Percentiles rank a stretch among this genome's conserved stretches.
Evolutionary conservation across 768 basidiomycete genomes (phyloP).

Genomic region (Xanthoconium stramineum): DNA sequence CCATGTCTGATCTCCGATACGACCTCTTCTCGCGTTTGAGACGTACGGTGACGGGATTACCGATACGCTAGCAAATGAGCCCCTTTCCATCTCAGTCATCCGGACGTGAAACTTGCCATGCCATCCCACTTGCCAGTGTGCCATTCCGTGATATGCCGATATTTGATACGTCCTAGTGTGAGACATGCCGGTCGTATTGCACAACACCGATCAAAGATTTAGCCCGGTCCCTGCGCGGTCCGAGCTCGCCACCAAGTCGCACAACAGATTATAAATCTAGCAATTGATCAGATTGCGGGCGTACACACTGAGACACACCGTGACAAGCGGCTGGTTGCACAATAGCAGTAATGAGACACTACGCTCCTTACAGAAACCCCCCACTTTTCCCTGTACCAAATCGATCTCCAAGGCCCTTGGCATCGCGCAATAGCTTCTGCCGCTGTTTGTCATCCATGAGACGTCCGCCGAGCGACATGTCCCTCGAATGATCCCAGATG

Average conservation of each 20-base stretch:
- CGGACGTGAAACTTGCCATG: slow-evolving; percentile 15
- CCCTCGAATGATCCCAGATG: slow-evolving; percentile 91
- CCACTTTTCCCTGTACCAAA: slow-evolving; percentile 76
- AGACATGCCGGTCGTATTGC: background rate
- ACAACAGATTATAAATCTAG: background rate
- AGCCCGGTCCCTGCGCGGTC: background rate
- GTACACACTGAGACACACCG: slow-evolving; percentile 7
- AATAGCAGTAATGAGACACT: background rate
- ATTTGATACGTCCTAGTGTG: background rate
- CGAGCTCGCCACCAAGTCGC: background rate
- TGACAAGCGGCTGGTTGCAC: slow-evolving; percentile 2
- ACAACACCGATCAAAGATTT: background rate
- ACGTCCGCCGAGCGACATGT: slow-evolving; percentile 85
- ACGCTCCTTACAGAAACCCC: slow-evolving; percentile 46
- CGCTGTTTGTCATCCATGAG: slow-evolving; percentile 89
- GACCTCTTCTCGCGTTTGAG: slow-evolving; percentile 2
- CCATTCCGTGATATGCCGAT: background rate
- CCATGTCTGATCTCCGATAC: slow-evolving; percentile 2
- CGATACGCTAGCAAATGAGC: background rate
- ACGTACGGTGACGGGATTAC: background rate
- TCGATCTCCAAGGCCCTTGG: slow-evolving; percentile 75
- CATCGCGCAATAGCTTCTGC: slow-evolving; percentile 73
- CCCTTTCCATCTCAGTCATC: background rate
- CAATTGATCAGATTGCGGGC: background rate
- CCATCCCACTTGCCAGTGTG: background rate